A percentile compares a stretch with the other conserved stretches of the same genome.
Evolutionary conservation across 2,329 filamentous ascomycete species (phyloP).

Genomic region (Clonostachys rhizophaga): DNA sequence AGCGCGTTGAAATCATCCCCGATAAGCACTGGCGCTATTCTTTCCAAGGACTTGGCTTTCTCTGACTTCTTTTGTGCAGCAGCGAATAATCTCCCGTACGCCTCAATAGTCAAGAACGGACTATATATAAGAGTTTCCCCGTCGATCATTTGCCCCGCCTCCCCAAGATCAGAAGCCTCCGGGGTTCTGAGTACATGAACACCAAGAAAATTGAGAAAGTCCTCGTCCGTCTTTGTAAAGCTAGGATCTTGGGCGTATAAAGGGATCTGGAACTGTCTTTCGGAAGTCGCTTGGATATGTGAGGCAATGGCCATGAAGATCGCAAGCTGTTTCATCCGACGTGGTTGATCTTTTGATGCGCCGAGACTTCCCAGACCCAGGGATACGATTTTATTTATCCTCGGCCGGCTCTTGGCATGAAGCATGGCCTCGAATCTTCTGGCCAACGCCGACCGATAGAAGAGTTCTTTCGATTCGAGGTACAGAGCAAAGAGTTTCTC

Average conservation of each 20-base stretch:
- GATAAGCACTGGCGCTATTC: constrained; percentile 6
- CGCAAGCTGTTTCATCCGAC: constrained; percentile 13
- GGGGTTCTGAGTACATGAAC: constrained; percentile 10
- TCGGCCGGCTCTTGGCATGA: background rate
- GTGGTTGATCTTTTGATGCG: constrained; percentile 12
- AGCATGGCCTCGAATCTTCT: background rate
- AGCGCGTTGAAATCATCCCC: constrained; percentile 16
- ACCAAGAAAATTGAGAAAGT: background rate
- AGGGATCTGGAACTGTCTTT: background rate
- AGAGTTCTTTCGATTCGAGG: background rate
- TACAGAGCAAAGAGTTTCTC: background rate
- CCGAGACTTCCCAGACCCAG: background rate
- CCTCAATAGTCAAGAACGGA: constrained; percentile 11
- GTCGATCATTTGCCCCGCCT: constrained; percentile 11
- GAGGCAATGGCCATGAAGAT: constrained; percentile 11
- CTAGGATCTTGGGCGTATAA: constrained; percentile 14
- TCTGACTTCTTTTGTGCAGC: constrained; percentile 2
- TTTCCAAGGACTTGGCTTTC: background rate
- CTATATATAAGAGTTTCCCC: constrained; percentile 12
- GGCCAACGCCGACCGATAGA: background rate
- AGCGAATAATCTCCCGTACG: background rate
- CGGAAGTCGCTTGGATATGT: constrained; percentile 3
- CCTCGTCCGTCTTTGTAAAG: constrained; percentile 11
- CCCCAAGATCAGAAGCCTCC: constrained; percentile 8
- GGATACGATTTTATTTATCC: background rate